These are phyloP conservation scores for Lentinula detonsa DNA, from an alignment of 768 basidiomycete genomes.

Conservation along the genomic window DNA sequence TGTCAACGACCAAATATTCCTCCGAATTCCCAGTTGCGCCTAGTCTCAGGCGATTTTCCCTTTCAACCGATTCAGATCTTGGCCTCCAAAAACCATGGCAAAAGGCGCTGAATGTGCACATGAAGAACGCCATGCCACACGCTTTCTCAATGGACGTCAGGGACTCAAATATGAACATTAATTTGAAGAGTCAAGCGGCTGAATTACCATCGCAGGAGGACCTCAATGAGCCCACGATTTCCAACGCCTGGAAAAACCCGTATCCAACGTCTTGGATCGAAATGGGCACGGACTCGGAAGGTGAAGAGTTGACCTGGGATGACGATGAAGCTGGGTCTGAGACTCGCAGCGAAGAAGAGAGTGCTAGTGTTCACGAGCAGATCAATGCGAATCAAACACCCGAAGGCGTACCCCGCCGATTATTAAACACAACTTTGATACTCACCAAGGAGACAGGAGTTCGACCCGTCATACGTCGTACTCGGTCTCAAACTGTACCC, in stretches of 20 bases:
- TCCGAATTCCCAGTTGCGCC: neutral
- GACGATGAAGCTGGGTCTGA: neutral
- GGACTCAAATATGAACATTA: no score
- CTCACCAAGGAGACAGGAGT: neutral
- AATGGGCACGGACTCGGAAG: neutral
- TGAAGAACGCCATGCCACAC: neutral
- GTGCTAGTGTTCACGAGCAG: neutral
- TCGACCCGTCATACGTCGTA: neutral
- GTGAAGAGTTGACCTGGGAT: neutral
- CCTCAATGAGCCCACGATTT: neutral
- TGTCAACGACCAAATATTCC: neutral
- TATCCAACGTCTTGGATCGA: neutral
- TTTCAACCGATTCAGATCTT: neutral
- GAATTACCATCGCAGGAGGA: neutral
- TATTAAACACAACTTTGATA: neutral
- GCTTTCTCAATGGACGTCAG: neutral
- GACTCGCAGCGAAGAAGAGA: neutral
- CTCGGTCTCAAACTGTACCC: neutral
- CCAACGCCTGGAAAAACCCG: neutral
- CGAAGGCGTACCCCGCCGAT: neutral
- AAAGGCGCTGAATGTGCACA: neutral
- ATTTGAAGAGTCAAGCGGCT: no score
- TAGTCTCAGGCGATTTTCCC: neutral
- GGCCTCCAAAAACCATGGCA: neutral
- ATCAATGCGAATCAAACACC: neutral